A percentile compares a stretch with the other conserved stretches of the same genome.
phyloP scores from a whole-genome alignment of 2,329 filamentous ascomycete species.

The Colletotrichum sp. region DNA sequence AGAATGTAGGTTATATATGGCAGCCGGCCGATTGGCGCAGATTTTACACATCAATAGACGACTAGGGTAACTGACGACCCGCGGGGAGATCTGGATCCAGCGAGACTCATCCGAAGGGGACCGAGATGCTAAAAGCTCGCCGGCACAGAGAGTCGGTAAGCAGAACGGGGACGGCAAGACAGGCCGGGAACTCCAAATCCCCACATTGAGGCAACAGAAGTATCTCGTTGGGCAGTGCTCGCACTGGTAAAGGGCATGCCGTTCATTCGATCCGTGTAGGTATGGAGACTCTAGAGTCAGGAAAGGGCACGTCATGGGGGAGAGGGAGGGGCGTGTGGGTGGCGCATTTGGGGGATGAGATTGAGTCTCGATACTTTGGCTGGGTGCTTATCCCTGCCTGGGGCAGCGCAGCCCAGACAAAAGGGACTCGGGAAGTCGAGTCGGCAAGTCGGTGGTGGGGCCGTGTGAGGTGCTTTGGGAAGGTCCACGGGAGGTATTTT shows the following conservation, averaged over 20 bases:
- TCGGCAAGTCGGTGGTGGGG: constrained; percentile 16
- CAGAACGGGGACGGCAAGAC: constrained; percentile 7
- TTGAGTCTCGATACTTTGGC: background rate
- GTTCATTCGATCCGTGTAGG: background rate
- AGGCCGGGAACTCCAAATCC: constrained; percentile 16
- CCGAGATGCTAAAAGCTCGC: background rate
- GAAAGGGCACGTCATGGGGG: background rate
- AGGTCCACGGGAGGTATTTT: background rate
- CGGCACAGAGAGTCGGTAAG: constrained; percentile 16
- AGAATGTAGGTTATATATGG: background rate
- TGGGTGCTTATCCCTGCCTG: constrained; percentile 1
- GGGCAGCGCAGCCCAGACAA: background rate
- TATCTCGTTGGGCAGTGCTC: background rate
- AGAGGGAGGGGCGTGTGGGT: background rate
- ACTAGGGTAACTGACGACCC: background rate
- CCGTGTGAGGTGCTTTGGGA: background rate
- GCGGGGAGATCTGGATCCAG: constrained; percentile 5
- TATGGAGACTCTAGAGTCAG: background rate
- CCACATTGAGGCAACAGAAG: background rate
- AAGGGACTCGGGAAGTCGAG: constrained; percentile 17
- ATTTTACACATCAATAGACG: background rate
- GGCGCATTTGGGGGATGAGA: background rate
- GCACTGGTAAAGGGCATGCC: background rate
- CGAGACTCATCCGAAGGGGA: background rate
- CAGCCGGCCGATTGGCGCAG: background rate